Base-by-base conservation (phyloP, 2,329 filamentous ascomycete species). In the Sporothrix schenckii region DNA sequence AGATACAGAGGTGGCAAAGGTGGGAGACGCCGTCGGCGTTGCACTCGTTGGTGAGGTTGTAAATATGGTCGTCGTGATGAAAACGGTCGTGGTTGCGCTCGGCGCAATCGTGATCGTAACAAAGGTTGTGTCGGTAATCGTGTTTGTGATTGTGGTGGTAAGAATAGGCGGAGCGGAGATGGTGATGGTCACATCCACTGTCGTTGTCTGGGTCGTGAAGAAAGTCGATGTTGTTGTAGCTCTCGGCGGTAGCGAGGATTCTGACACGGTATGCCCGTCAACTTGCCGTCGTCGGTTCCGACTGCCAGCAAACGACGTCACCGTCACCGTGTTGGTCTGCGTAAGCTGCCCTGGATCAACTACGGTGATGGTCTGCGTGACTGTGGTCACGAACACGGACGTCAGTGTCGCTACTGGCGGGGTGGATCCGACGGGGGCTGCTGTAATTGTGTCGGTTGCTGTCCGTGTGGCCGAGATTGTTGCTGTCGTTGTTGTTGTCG, bases 361-460 rank as follows among this genome's bases (percentile, higher is more conserved):
- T 19, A 77, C 72, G 5, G 76, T 77, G 53, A 79, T 72, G 1
- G 75, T 74, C 30, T 76, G 69, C 0, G 73, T 72, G 13, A 72
- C 67, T 0, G 77, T 77, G 0, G 71, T 68, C 11, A 74, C 53
- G 19, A 75, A 30, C 0, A 74, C 68, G 1, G 70, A 67, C 0
- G 75, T 75, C 11, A 61, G 39, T 6, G 56, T 44, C n/a, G 56
- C 56, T 39, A 60, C 41, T 21, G 34, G 56, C 7, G 56, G 24
- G 9, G 16, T n/a, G 16, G 56, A 41, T 19, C 21, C 1, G 56
- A 58, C 6, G 5, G 53, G 53, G 5, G 53, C 53, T 39, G 14
- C 27, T 58, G 27, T 58, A 7, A n/a, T 39, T n/a, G 53, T 58
- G 14, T 34, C 53, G 9, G 56, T 61, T 44, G n/a, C 56, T n/a